These are phyloP conservation scores for Nigrospora osmanthi DNA, from an alignment of 2,329 filamentous ascomycete genomes.

Conservation along the genomic window DNA sequence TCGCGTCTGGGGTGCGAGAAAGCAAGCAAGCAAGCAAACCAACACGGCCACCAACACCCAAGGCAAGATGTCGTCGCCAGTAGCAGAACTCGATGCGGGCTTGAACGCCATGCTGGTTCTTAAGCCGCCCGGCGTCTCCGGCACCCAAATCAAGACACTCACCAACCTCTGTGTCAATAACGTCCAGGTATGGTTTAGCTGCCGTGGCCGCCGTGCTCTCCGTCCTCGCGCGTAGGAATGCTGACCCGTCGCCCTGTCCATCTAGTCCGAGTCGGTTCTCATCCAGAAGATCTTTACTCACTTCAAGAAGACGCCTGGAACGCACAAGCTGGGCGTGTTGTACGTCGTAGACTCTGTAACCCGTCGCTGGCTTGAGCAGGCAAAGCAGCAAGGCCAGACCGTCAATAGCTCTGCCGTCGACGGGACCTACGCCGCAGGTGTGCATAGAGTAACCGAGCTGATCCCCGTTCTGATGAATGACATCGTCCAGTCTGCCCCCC, in stretches of 20 bases:
- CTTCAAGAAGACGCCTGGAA: constrained; percentile 88
- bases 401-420: constrained; percentile 75
- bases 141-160: constrained; percentile 81
- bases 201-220: background rate
- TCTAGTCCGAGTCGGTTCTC: constrained; percentile 85
- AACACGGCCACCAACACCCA: background rate
- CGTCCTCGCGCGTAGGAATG: constrained; percentile 15
- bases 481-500: constrained; percentile 78
- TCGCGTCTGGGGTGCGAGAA: too few species aligned
- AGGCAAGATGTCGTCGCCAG: constrained; percentile 45
- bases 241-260: constrained; percentile 4
- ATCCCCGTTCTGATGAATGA: constrained; percentile 93
- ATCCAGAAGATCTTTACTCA: constrained; percentile 96
- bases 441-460: constrained; percentile 93
- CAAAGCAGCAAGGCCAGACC: constrained; percentile 76
- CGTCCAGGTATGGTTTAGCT: constrained; percentile 64
- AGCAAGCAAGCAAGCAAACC: background rate
- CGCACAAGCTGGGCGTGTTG: constrained; percentile 96
- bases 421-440: constrained; percentile 89
- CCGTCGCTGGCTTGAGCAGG: constrained; percentile 96
- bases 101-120: constrained; percentile 86
- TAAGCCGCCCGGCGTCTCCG: constrained; percentile 90
- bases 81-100: constrained; percentile 84
- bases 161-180: constrained; percentile 83
- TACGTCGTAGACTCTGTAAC: constrained; percentile 99